Percentiles rank a stretch among this genome's conserved stretches.
These are phyloP conservation scores for Nicotiana undulata DNA, from an alignment of 257 asterid species.

Conservation along the genomic window DNA sequence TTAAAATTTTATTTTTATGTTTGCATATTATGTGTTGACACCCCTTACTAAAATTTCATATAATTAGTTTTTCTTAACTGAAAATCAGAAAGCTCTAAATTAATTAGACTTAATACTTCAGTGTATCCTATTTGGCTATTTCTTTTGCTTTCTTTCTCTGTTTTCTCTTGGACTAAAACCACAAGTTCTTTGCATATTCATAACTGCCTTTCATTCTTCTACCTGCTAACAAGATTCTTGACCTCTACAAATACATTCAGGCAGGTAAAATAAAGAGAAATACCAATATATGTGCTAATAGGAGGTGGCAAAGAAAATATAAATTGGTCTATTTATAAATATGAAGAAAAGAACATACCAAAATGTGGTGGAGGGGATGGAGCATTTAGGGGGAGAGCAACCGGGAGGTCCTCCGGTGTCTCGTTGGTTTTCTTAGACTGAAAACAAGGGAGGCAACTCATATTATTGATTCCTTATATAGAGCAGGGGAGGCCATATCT, in stretches of 20 bases:
- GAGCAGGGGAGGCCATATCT: not conserved
- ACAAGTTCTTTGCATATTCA: not conserved
- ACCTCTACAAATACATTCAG: not conserved
- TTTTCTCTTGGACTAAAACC: not conserved
- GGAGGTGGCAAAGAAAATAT: not conserved
- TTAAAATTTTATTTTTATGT: no score
- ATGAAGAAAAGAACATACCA: not conserved
- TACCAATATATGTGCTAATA: not conserved
- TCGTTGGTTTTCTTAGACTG: slow-evolving; percentile 21
- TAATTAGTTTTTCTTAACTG: not conserved
- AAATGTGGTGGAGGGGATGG: slow-evolving; percentile 20
- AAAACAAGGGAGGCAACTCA: slow-evolving; percentile 85
- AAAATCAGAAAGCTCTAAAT: no score
- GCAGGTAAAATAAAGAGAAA: not conserved
- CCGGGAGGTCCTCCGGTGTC: slow-evolving; percentile 26
- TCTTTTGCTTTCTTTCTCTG: not conserved
- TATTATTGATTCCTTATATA: slow-evolving; percentile 12
- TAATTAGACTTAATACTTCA: not conserved
- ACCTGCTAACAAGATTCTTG: not conserved
- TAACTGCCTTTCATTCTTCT: not conserved
- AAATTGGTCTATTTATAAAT: no score
- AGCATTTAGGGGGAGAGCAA: slow-evolving; percentile 37
- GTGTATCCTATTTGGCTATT: not conserved
- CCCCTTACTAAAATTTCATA: no score
- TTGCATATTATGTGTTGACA: no score